Base-by-base conservation (phyloP, 2,329 filamentous ascomycete species). In the Tolypocladium tropicale region DNA sequence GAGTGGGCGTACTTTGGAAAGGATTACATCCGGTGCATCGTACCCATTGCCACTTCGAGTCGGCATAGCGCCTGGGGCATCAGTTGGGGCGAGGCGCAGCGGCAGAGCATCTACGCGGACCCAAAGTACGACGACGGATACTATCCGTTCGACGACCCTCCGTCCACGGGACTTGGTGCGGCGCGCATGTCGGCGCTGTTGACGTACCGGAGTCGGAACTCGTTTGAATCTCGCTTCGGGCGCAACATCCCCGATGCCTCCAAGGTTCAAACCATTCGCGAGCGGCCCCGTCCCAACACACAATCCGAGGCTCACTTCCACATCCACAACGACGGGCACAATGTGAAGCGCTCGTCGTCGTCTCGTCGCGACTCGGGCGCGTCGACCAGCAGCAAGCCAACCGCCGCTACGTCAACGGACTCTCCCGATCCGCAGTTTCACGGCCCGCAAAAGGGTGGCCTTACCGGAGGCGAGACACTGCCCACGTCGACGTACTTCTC, bases 121-220 rank as follows among this genome's bases (percentile, higher is more conserved):
- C 94, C 94, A 34, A 97, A 96, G 75, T 99, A 99, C 71, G 91
- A 96, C 59, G 92, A 97, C 66, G 94, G 94, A 49, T 97, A 96
- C 74, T 99, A 97, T 69, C 67, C 84, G 1, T 95, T 94, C 65
- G 81, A 88, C 34, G 90, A 97, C 63, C 92, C 92, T 36, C 94
- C 94, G 0, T 78, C 85, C 0, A 88, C 91, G 1, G 94, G 94
- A 0, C 81, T 99, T 2, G 91, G 92, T 14, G 94, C 94, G 9
- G 94, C 94, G 30, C 90, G 94, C 65, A 99, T 99, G 94, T 90
- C 92, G 56, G 94, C 94, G 2, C 82, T 99, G 39, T 78, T 99
- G 64, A 99, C 94, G 7, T 99, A 99, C 74, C 85, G 94, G 63
- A 96, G 91, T 69, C 89, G 94, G 53, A 93, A 99, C 73, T 97